These are phyloP conservation scores for Xylariaceae sp. DNA, from an alignment of 2,329 filamentous ascomycete species.

Conservation along the genomic window DNA sequence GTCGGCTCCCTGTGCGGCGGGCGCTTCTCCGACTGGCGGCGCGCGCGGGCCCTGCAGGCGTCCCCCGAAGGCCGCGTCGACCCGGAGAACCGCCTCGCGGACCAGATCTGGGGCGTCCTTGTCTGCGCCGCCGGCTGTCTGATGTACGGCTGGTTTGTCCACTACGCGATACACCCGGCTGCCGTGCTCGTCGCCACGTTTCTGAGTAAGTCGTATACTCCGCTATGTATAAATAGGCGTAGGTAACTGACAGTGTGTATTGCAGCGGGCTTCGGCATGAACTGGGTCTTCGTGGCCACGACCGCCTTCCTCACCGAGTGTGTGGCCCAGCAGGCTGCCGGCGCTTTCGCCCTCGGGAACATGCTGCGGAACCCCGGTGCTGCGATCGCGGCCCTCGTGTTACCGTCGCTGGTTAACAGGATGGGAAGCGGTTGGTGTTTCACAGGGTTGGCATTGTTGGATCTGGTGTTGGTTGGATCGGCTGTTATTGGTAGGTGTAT, in stretches of 20 bases:
- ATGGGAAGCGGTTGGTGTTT: slow-evolving; percentile 46
- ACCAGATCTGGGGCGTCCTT: slow-evolving; percentile 45
- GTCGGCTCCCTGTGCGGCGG: slow-evolving; percentile 38
- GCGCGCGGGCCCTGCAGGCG: no score
- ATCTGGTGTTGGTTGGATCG: slow-evolving; percentile 10
- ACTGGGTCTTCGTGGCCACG: slow-evolving; percentile 46
- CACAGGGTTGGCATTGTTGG: slow-evolving; percentile 40
- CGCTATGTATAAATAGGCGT: no score
- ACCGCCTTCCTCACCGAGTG: slow-evolving; percentile 47
- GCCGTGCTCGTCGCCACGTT: slow-evolving; percentile 32
- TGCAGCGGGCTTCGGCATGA: slow-evolving; percentile 41
- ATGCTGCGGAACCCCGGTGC: slow-evolving; percentile 45
- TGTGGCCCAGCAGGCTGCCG: slow-evolving; percentile 42
- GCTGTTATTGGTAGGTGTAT: neutral
- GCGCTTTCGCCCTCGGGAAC: slow-evolving; percentile 44
- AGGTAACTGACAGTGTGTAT: neutral
- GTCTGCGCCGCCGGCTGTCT: slow-evolving; percentile 41
- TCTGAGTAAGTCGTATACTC: neutral
- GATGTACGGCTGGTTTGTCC: slow-evolving; percentile 47
- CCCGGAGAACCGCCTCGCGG: slow-evolving; percentile 43
- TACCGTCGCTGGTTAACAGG: slow-evolving; percentile 36
- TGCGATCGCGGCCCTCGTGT: slow-evolving; percentile 42
- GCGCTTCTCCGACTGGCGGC: slow-evolving; percentile 39
- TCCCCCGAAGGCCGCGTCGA: neutral
- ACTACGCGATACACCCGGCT: slow-evolving; percentile 33